Conservation (phyloP, 2,329 filamentous ascomycete species). For the Fragosphaeria purpurea region DNA sequence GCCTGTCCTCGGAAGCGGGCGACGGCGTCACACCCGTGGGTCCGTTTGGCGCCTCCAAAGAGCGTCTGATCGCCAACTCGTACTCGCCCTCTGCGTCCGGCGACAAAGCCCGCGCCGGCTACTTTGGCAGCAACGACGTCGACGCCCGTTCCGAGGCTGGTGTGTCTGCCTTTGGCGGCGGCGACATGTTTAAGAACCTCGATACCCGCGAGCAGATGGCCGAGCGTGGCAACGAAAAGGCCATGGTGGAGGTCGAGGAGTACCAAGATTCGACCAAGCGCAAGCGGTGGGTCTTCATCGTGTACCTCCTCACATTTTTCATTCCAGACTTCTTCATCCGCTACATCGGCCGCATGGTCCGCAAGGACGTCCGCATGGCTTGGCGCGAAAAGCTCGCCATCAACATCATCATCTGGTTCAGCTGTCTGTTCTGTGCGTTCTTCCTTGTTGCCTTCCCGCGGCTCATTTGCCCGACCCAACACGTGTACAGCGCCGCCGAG, state of each 20-base stretch:
- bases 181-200: conserved; percentile 97
- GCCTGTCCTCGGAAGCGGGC: conserved; percentile 48
- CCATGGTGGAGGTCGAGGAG: conserved; percentile 83
- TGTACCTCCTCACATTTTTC: conserved; percentile 76
- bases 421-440: conserved; percentile 69
- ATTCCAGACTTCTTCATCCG: conserved; percentile 77
- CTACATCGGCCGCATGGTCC: conserved; percentile 70
- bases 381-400: conserved; percentile 98
- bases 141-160: conserved; percentile 88
- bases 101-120: conserved; percentile 65
- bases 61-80: conserved; percentile 43
- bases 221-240: conserved; percentile 86
- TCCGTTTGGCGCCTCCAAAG: conserved; percentile 53
- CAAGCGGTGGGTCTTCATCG: conserved; percentile 81
- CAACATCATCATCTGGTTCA: conserved; percentile 93
- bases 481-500: conserved; percentile 75
- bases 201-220: conserved; percentile 92
- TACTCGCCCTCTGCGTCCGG: conserved; percentile 40
- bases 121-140: conserved; percentile 68
- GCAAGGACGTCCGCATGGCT: conserved; percentile 83
- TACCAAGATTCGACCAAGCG: conserved; percentile 66
- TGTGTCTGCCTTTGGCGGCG: conserved; percentile 77
- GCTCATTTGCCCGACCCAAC: conserved; percentile 82
- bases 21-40: conserved; percentile 51
- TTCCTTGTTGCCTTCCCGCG: conserved; percentile 82